These are phyloP conservation scores for Camelina hispida DNA, from an alignment of 345 rosid genomes.

Conservation along the genomic window DNA sequence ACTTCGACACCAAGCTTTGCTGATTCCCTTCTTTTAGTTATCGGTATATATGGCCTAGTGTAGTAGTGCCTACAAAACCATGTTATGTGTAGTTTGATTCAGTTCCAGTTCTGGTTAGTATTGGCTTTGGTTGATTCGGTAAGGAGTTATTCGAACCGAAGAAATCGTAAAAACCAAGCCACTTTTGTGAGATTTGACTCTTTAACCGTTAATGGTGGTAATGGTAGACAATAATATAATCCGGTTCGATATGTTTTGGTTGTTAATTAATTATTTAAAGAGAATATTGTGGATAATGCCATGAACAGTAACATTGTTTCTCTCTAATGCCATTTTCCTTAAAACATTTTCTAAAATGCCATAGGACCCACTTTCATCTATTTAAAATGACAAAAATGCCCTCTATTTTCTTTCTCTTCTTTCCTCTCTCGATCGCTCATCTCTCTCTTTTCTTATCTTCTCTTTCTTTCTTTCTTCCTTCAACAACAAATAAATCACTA, in stretches of 20 bases:
- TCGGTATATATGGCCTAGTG: slow-evolving; percentile 1
- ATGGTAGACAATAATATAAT: neutral
- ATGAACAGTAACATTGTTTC: too few species aligned
- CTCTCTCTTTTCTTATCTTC: too few species aligned
- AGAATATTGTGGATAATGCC: too few species aligned
- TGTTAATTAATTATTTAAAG: too few species aligned
- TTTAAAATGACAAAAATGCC: too few species aligned
- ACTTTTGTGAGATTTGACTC: slow-evolving; percentile 1
- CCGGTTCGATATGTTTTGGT: neutral
- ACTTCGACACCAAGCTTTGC: slow-evolving; percentile 64
- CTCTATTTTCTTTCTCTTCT: too few species aligned
- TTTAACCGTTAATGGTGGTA: neutral
- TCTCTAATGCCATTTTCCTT: too few species aligned
- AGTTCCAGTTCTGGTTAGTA: neutral
- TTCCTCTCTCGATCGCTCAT: too few species aligned
- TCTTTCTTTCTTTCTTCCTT: too few species aligned
- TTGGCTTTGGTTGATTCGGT: slow-evolving; percentile 22
- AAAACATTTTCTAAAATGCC: too few species aligned
- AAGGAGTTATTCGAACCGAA: neutral
- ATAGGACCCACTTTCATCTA: too few species aligned
- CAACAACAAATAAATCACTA: too few species aligned
- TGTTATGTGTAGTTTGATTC: slow-evolving; percentile 17
- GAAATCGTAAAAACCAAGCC: slow-evolving; percentile 3
- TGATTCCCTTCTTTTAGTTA: slow-evolving; percentile 33
- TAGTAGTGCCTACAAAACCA: neutral